phyloP scores from a whole-genome alignment of 2,329 filamentous ascomycete genomes.

The Neonectria hederae region DNA sequence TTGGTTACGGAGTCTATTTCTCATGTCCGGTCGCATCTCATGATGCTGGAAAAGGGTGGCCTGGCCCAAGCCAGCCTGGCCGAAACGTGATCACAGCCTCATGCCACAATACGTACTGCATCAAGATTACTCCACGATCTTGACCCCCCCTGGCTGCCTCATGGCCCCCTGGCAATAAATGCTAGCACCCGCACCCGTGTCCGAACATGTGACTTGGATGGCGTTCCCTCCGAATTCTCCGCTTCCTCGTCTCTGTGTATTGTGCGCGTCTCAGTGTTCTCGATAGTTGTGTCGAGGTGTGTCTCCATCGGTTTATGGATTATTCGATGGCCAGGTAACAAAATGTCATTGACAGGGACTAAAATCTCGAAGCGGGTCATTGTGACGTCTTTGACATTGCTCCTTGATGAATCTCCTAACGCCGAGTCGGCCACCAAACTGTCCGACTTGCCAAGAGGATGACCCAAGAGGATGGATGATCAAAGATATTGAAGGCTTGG shows the following conservation, averaged over 20 bases:
- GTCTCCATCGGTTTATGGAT: neutral
- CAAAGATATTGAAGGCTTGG: neutral
- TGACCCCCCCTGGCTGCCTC: constrained; percentile 18
- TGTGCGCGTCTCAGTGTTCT: neutral
- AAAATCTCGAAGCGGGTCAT: neutral
- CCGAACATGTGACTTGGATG: constrained; percentile 37
- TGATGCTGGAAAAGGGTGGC: constrained; percentile 7
- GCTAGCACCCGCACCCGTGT: constrained; percentile 39
- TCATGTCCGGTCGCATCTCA: constrained; percentile 7
- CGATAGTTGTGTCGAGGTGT: neutral
- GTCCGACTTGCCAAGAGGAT: neutral
- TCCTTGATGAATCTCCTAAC: neutral
- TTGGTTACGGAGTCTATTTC: neutral
- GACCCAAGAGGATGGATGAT: neutral
- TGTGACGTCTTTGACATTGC: neutral
- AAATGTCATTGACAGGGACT: neutral
- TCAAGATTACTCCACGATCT: constrained; percentile 41
- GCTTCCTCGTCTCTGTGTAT: neutral
- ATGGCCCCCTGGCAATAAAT: constrained; percentile 25
- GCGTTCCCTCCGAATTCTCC: constrained; percentile 14
- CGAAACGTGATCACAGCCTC: constrained; percentile 30
- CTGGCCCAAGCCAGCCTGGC: constrained; percentile 22
- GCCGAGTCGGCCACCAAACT: neutral
- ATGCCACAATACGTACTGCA: constrained; percentile 24
- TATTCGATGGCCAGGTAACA: neutral